Conservation (phyloP, 192 early-diverging fungal genomes). For the Gryganskiella cystojenkinii region DNA sequence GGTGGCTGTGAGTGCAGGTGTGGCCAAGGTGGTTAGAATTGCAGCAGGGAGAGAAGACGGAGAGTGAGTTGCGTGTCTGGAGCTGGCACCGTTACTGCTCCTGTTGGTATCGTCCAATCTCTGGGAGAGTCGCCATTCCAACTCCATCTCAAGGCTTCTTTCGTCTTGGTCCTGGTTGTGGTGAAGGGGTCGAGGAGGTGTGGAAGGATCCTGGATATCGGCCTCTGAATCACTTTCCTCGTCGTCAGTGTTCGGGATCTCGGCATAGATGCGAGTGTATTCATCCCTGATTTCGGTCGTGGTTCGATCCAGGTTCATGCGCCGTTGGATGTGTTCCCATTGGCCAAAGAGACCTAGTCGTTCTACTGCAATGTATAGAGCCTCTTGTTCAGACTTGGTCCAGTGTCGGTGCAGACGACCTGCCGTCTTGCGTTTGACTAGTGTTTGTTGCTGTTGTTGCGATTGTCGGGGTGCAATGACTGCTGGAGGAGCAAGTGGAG, state of each 20-base stretch:
- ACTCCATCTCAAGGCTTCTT: background rate
- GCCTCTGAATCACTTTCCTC: slow-evolving; percentile 6
- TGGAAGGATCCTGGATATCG: background rate
- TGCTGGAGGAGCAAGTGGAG: background rate
- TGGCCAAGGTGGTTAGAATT: no score
- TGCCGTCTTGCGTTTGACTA: slow-evolving; percentile 2
- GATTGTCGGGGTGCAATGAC: background rate
- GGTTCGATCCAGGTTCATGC: slow-evolving; percentile 40
- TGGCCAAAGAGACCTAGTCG: slow-evolving; percentile 25
- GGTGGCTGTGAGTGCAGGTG: slow-evolving; percentile 26
- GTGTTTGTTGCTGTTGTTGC: slow-evolving; percentile 1
- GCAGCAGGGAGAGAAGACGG: no score
- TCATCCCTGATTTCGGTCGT: slow-evolving; percentile 32
- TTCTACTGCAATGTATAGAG: slow-evolving; percentile 42
- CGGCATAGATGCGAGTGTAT: slow-evolving; percentile 41
- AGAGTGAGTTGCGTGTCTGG: background rate
- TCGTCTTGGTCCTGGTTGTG: slow-evolving; percentile 1
- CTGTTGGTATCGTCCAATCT: background rate
- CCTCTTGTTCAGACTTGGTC: slow-evolving; percentile 46
- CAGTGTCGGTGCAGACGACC: slow-evolving; percentile 21
- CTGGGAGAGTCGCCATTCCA: background rate
- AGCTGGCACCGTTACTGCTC: background rate
- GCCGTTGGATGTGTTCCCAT: slow-evolving; percentile 16
- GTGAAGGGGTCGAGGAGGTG: no score
- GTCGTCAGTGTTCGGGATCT: slow-evolving; percentile 33